Evolutionary conservation across 108 stramenopile species (phyloP).

Genomic region (Cylindrotheca closterium): DNA sequence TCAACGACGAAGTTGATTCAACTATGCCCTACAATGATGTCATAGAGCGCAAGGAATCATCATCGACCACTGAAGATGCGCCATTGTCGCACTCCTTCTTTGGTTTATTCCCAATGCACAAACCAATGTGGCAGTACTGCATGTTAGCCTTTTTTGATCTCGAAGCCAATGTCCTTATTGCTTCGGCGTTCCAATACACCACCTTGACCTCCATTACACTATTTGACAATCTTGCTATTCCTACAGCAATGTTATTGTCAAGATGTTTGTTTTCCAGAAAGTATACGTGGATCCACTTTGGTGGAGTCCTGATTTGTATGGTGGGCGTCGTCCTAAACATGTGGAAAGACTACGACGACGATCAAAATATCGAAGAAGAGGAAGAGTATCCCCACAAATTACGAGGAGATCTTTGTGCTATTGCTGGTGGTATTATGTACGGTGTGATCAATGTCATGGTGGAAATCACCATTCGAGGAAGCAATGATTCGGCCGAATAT

Average conservation of each 20-base stretch:
- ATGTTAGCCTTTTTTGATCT: conserved; percentile 87
- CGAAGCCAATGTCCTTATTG: conserved; percentile 88
- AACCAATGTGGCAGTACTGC: conserved; percentile 51
- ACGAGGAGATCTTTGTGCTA: conserved; percentile 83
- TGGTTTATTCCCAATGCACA: conserved; percentile 32
- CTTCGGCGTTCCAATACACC: conserved; percentile 90
- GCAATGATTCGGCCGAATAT: conserved; percentile 62
- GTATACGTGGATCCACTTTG: conserved; percentile 67
- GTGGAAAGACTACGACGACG: conserved; percentile 70
- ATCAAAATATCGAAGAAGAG: conserved; percentile 20
- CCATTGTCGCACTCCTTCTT: conserved; percentile 13
- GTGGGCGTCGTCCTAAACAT: conserved; percentile 81
- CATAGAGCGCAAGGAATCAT: neutral
- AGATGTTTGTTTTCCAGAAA: conserved; percentile 56
- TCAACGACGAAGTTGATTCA: neutral
- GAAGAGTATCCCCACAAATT: conserved; percentile 67
- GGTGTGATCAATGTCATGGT: conserved; percentile 85
- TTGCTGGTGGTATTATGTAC: conserved; percentile 87
- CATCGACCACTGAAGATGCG: no score
- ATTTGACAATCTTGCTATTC: conserved; percentile 93
- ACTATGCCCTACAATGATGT: neutral
- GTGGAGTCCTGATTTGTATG: conserved; percentile 83
- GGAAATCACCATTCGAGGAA: conserved; percentile 59
- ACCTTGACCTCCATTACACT: conserved; percentile 90
- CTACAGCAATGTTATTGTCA: conserved; percentile 89